These are phyloP conservation scores for Phialophora macrospora DNA, from an alignment of 2,329 filamentous ascomycete species.

Conservation along the genomic window DNA sequence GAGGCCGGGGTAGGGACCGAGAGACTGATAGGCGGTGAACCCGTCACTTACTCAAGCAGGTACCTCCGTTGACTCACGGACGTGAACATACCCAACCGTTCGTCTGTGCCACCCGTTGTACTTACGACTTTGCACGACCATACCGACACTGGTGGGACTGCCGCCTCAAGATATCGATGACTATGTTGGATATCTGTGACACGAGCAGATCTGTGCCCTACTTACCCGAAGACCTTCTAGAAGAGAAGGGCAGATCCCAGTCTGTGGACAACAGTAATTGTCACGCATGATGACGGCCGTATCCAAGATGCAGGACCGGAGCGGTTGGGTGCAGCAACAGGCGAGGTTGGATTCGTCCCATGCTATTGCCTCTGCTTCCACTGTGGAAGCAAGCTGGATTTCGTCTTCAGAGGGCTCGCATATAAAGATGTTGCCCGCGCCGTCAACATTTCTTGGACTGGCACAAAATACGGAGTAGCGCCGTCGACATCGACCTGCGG, in stretches of 20 bases:
- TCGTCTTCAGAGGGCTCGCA: neutral
- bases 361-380: neutral
- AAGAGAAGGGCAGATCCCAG: conserved; percentile 18
- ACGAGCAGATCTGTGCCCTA: conserved; percentile 29
- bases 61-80: neutral
- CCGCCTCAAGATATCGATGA: neutral
- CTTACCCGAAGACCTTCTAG: conserved; percentile 11
- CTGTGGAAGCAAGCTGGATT: neutral
- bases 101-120: neutral
- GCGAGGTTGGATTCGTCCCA: conserved; percentile 15
- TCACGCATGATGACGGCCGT: conserved; percentile 22
- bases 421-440: conserved; percentile 16
- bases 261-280: conserved; percentile 22
- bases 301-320: conserved; percentile 17
- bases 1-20: neutral
- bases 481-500: conserved; percentile 20
- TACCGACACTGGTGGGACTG: neutral
- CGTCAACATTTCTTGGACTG: neutral
- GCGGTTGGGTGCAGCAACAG: conserved; percentile 16
- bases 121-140: conserved; percentile 17
- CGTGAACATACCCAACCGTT: neutral
- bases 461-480: conserved; percentile 9
- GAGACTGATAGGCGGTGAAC: conserved; percentile 20
- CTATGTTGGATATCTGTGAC: neutral
- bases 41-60: conserved; percentile 16